Base-by-base conservation (phyloP, 306 rosid species). In the Betula pendula region DNA sequence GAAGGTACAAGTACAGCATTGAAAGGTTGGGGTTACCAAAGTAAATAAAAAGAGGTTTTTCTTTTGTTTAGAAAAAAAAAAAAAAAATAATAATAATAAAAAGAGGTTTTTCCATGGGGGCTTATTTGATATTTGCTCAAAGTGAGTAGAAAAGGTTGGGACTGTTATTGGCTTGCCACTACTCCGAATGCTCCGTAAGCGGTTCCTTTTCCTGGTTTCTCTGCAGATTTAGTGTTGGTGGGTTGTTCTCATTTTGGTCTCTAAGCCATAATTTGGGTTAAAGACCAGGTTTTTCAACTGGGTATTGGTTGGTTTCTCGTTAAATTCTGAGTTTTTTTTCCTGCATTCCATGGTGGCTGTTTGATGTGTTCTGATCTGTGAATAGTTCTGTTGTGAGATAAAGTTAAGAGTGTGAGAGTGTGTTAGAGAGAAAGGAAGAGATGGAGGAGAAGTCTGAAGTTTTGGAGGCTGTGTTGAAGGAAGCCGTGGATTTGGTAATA, bases 401-500 rank as follows among this genome's bases (percentile, higher is more conserved):
- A 82, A 78, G 86, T 71, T 80, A 72, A 20, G 20, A 70, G 60
- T 68, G 76, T 52, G 72, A 22, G 24, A 24, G 66, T 24, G 77
- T 52, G 50, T 47, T 0, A 45, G 48, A 63, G 72, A 22, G 16
- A 53, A 44, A 72, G 77, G 75, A 69, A 77, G 74, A 79, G 81
- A 93, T 85, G 89, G 96, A 74, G 58, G 96, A 95, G 77, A 90
- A 95, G 73, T 80, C 98, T 72, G 87, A 87, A 80, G 93, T 86
- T 10, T 77, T 95, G 86, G 98, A 95, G 38, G 98, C 97, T 76
- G 95, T 95, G 69, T 49, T 95, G 87, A 95, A 95, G 88, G 98
- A 95, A 84, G 83, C 96, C 76, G 98, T 95, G 56, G 98, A 95
- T 91, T 89, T 95, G 97, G 98, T 95, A 95, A 79, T 70, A 82